Evolutionary conservation across 1,284 basidiomycete species (phyloP).

Genomic region (Anthracocystis panici-leucophaei): DNA sequence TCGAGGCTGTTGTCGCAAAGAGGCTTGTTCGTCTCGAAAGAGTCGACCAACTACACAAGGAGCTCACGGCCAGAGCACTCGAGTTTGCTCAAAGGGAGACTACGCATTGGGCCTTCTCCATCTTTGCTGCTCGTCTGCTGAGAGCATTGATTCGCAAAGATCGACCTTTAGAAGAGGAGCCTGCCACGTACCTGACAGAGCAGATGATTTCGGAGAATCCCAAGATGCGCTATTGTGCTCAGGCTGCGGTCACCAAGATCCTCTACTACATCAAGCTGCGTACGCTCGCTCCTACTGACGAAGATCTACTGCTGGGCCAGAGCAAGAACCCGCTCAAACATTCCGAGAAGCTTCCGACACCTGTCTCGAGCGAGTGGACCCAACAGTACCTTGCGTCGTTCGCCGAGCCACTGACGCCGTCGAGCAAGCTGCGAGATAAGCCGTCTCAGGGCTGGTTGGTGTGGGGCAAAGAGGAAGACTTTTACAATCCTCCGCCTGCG

Average conservation of each 20-base stretch:
- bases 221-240: constrained; percentile 79
- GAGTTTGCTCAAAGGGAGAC: constrained; percentile 77
- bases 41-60: constrained; percentile 68
- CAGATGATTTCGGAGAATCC: constrained; percentile 79
- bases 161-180: constrained; percentile 75
- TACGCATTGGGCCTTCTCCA: constrained; percentile 92
- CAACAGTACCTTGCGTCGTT: constrained; percentile 73
- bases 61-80: constrained; percentile 77
- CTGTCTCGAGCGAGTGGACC: constrained; percentile 73
- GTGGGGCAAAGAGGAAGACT: constrained; percentile 81
- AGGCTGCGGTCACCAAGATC: constrained; percentile 82
- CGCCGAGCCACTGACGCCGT: constrained; percentile 68
- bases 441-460: constrained; percentile 85
- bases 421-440: constrained; percentile 79
- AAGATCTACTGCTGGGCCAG: constrained; percentile 83
- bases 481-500: constrained; percentile 74
- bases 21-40: constrained; percentile 60
- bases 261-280: constrained; percentile 85
- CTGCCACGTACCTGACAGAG: constrained; percentile 73
- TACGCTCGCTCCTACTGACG: constrained; percentile 77
- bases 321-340: constrained; percentile 81
- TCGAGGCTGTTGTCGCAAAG: constrained; percentile 65
- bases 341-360: constrained; percentile 59
- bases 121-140: constrained; percentile 82
- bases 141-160: constrained; percentile 82